These are phyloP conservation scores for Zygoascus bituminiphila DNA, from an alignment of 805 yeast genomes.

Conservation along the genomic window DNA sequence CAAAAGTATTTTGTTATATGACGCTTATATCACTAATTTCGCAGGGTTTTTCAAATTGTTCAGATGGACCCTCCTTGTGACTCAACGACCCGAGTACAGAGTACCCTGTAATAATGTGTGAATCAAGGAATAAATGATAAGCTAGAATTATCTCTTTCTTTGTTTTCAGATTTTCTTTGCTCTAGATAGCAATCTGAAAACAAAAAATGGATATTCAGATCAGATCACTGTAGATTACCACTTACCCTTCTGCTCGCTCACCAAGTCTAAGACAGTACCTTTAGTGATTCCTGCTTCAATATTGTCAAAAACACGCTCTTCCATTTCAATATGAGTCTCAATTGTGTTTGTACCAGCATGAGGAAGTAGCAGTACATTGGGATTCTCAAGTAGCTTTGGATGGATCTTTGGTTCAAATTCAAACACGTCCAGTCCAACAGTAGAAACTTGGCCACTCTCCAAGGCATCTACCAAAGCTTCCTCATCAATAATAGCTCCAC, in stretches of 20 bases:
- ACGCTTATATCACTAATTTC: too few species aligned
- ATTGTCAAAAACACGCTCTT: slow-evolving; percentile 63
- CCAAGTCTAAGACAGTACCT: slow-evolving; percentile 62
- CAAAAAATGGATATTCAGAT: too few species aligned
- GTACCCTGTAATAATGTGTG: too few species aligned
- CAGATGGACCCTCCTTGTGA: too few species aligned
- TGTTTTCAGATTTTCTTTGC: too few species aligned
- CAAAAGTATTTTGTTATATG: too few species aligned
- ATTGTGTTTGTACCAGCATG: slow-evolving; percentile 38
- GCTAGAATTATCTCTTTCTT: too few species aligned
- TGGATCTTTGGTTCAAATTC: slow-evolving; percentile 47
- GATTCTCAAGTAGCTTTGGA: slow-evolving; percentile 36
- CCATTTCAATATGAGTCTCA: slow-evolving; percentile 56
- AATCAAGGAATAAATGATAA: too few species aligned
- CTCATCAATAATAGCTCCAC: slow-evolving; percentile 54
- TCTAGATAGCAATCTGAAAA: too few species aligned
- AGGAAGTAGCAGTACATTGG: slow-evolving; percentile 43
- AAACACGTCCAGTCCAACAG: slow-evolving; percentile 50
- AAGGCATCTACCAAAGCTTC: slow-evolving; percentile 37
- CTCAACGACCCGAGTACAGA: too few species aligned
- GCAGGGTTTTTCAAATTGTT: too few species aligned
- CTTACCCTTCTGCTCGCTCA: slow-evolving; percentile 49
- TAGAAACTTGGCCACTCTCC: slow-evolving; percentile 39
- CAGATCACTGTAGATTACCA: too few species aligned
- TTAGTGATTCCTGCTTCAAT: slow-evolving; percentile 45